phyloP scores from a whole-genome alignment of 2,329 filamentous ascomycete species.

The Penicillium corylophilum region DNA sequence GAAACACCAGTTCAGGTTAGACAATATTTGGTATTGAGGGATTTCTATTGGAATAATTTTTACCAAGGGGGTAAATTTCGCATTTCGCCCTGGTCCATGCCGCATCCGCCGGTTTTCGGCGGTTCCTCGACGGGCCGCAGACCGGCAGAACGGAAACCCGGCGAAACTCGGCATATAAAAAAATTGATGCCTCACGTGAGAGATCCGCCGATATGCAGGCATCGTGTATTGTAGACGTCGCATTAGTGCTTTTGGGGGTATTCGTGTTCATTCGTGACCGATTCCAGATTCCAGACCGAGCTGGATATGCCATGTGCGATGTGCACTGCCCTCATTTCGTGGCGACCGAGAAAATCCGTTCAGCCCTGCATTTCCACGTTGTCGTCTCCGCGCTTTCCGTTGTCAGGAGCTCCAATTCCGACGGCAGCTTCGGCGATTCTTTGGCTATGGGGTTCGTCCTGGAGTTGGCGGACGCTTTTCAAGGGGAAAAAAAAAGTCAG shows the following conservation, averaged over 20 bases:
- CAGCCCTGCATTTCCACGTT: slow-evolving; percentile 45
- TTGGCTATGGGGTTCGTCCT: slow-evolving; percentile 82
- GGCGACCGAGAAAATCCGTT: slow-evolving; percentile 3
- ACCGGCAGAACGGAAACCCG: slow-evolving; percentile 25
- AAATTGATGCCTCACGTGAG: slow-evolving; percentile 21
- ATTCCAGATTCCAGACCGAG: not conserved
- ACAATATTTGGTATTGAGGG: slow-evolving; percentile 26
- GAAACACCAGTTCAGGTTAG: slow-evolving; percentile 22
- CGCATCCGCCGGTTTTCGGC: slow-evolving; percentile 30
- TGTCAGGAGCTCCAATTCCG: slow-evolving; percentile 66
- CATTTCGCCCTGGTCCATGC: slow-evolving; percentile 26
- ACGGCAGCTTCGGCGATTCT: slow-evolving; percentile 80
- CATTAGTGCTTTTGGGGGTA: not conserved
- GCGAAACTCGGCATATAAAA: slow-evolving; percentile 34
- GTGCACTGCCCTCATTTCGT: not conserved
- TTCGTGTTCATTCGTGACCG: not conserved
- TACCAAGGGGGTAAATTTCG: slow-evolving; percentile 23
- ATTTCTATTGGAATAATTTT: slow-evolving; percentile 29
- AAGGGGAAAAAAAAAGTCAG: slow-evolving; percentile 6
- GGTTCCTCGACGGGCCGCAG: slow-evolving; percentile 24
- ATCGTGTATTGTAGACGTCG: not conserved
- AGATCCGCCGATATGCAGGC: slow-evolving; percentile 11
- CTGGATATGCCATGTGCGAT: not conserved
- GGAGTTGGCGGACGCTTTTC: slow-evolving; percentile 75
- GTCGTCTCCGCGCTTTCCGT: slow-evolving; percentile 50